Conservation (phyloP, 768 basidiomycete genomes). For the Flagelloscypha sp. region DNA sequence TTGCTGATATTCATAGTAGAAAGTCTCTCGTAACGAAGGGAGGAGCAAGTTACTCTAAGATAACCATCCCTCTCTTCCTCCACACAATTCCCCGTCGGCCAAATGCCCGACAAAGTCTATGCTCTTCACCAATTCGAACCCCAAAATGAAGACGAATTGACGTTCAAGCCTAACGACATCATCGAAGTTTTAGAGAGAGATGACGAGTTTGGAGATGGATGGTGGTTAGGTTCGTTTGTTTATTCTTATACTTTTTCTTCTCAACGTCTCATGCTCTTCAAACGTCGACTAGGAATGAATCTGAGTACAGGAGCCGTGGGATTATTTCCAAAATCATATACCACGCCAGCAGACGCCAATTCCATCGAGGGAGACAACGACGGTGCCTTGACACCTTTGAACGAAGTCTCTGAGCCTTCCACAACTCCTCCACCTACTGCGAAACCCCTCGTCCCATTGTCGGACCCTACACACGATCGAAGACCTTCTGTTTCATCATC, state of each 20-base stretch:
- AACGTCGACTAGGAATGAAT: too few species aligned
- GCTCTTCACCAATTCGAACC: slow-evolving; percentile 83
- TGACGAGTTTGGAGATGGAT: slow-evolving; percentile 88
- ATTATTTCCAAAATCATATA: slow-evolving; percentile 87
- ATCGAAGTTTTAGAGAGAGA: slow-evolving; percentile 92
- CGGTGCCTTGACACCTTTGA: slow-evolving; percentile 32
- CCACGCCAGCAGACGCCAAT: slow-evolving; percentile 53
- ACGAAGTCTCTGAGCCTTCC: slow-evolving; percentile 20
- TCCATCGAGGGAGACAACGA: too few species aligned
- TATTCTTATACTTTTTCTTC: too few species aligned
- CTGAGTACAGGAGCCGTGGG: too few species aligned
- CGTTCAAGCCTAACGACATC: slow-evolving; percentile 75
- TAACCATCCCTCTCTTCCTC: too few species aligned
- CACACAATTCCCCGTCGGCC: too few species aligned
- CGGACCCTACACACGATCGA: too few species aligned
- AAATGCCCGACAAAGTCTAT: slow-evolving; percentile 81
- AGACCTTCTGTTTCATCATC: slow-evolving; percentile 13
- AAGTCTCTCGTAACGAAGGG: too few species aligned
- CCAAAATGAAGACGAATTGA: slow-evolving; percentile 90
- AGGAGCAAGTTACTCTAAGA: too few species aligned
- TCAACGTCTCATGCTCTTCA: too few species aligned
- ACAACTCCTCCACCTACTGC: slow-evolving; percentile 14
- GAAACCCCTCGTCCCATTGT: slow-evolving; percentile 14
- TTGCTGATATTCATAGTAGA: too few species aligned
- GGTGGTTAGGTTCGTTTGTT: too few species aligned